These are phyloP conservation scores for Penicillium sp. DNA, from an alignment of 2,329 filamentous ascomycete species.

Conservation along the genomic window DNA sequence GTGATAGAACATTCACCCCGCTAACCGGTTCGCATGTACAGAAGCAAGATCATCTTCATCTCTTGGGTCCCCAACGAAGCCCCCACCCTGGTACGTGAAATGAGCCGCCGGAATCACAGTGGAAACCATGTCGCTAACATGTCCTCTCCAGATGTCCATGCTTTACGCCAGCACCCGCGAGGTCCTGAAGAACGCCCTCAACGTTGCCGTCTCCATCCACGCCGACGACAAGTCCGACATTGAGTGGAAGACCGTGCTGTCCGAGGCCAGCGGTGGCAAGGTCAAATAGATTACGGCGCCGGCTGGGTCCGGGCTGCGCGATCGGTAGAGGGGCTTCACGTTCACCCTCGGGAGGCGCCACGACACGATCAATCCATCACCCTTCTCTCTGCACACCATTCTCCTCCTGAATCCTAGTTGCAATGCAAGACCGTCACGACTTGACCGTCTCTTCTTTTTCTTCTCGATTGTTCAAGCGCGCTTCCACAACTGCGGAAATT, in stretches of 20 bases:
- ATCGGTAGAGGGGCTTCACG: slow-evolving; percentile 19
- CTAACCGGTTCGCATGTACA: slow-evolving; percentile 26
- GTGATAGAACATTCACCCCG: not conserved
- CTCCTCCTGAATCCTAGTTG: slow-evolving; percentile 30
- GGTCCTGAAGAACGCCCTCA: slow-evolving; percentile 49
- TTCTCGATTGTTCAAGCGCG: slow-evolving; percentile 5
- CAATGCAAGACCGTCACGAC: slow-evolving; percentile 41
- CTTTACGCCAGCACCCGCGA: slow-evolving; percentile 52
- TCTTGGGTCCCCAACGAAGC: slow-evolving; percentile 46
- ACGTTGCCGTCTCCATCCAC: slow-evolving; percentile 42
- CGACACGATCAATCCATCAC: slow-evolving; percentile 29
- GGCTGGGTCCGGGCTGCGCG: slow-evolving; percentile 38
- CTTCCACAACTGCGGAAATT: slow-evolving; percentile 11
- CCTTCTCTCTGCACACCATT: slow-evolving; percentile 30
- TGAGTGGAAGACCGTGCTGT: slow-evolving; percentile 42
- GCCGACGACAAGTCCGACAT: slow-evolving; percentile 44
- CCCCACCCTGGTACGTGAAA: slow-evolving; percentile 40
- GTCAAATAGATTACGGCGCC: slow-evolving; percentile 37
- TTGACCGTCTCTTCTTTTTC: slow-evolving; percentile 25
- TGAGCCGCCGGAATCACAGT: not conserved
- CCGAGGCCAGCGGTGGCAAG: slow-evolving; percentile 43
- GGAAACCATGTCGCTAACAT: slow-evolving; percentile 13
- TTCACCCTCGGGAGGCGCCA: slow-evolving; percentile 19
- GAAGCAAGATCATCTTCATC: slow-evolving; percentile 53
- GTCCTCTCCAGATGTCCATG: slow-evolving; percentile 44